phyloP scores from a whole-genome alignment of 768 basidiomycete species.

The Leucocoprinus birnbaumii region DNA sequence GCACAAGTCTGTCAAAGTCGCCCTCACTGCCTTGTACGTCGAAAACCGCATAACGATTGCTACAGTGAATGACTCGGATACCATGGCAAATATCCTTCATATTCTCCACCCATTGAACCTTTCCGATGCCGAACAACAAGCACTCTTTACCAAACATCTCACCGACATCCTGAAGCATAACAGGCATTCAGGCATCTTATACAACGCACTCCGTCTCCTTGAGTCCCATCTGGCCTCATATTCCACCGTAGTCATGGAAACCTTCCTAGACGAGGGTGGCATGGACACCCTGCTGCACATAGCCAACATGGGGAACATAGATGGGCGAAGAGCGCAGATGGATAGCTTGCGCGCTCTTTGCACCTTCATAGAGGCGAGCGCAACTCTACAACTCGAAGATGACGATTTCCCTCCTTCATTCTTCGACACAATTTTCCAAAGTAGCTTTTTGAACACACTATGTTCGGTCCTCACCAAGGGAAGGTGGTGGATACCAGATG shows the following conservation, averaged over 20 bases:
- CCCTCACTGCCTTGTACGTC: constrained; percentile 34
- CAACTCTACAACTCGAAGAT: constrained; percentile 14
- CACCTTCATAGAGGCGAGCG: constrained; percentile 29
- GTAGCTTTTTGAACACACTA: constrained; percentile 36
- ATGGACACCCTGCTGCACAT: constrained; percentile 31
- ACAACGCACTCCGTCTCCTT: constrained; percentile 32
- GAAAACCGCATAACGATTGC: constrained; percentile 30
- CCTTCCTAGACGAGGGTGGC: constrained; percentile 31
- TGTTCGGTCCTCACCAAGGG: constrained; percentile 25
- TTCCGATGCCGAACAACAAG: constrained; percentile 22
- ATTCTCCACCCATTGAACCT: constrained; percentile 29
- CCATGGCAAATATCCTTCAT: constrained; percentile 34
- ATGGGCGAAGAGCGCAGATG: constrained; percentile 34
- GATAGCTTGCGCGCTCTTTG: constrained; percentile 36
- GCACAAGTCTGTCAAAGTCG: constrained; percentile 24
- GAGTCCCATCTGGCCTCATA: constrained; percentile 26
- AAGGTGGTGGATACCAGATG: constrained; percentile 37
- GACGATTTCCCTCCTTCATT: constrained; percentile 13
- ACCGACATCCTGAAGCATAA: constrained; percentile 27
- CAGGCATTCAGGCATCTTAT: constrained; percentile 27
- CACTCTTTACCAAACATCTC: constrained; percentile 26
- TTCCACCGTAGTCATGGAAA: constrained; percentile 21
- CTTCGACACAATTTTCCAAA: constrained; percentile 30
- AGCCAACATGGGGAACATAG: constrained; percentile 29
- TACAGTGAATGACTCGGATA: constrained; percentile 22